phyloP scores from a whole-genome alignment of 73 alveolate genomes.

The Paramecium sexaurelia region DNA sequence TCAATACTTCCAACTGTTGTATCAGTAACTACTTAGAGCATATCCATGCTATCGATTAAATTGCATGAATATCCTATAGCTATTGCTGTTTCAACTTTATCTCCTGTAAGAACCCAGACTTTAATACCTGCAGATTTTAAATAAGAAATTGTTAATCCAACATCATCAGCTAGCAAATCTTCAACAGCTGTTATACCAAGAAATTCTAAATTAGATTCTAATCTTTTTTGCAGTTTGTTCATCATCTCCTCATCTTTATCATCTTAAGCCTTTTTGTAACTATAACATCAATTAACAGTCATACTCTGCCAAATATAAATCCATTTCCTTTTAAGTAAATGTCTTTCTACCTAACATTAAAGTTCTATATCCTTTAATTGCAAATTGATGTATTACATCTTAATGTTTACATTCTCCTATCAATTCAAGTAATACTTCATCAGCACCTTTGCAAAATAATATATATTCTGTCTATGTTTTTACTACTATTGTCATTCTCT shows the following conservation, averaged over 20 bases:
- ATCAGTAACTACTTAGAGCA: constrained; percentile 72
- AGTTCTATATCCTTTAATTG: constrained; percentile 72
- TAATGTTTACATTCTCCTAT: constrained; percentile 51
- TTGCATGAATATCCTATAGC: constrained; percentile 90
- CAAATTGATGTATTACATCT: constrained; percentile 12
- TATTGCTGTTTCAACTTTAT: constrained; percentile 94
- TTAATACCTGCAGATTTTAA: constrained; percentile 87
- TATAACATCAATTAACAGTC: neutral
- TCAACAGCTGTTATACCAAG: constrained; percentile 95
- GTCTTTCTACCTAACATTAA: constrained; percentile 71
- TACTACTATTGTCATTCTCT: constrained; percentile 79
- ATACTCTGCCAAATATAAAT: neutral
- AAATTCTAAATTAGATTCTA: constrained; percentile 85
- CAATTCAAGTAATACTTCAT: constrained; percentile 74
- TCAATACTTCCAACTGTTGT: constrained; percentile 37
- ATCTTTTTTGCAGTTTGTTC: constrained; percentile 78
- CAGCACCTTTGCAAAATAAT: constrained; percentile 95
- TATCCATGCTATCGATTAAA: constrained; percentile 72
- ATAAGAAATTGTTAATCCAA: constrained; percentile 80
- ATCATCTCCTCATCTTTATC: constrained; percentile 80
- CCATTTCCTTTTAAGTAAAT: constrained; percentile 58
- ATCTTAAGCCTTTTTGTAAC: constrained; percentile 18
- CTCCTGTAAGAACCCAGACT: constrained; percentile 98
- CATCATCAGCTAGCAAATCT: constrained; percentile 91
- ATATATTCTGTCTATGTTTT: constrained; percentile 74